Percentiles rank a stretch among this genome's conserved stretches.
phyloP scores from a whole-genome alignment of 306 rosid genomes.

The Arachis hypogaea region DNA sequence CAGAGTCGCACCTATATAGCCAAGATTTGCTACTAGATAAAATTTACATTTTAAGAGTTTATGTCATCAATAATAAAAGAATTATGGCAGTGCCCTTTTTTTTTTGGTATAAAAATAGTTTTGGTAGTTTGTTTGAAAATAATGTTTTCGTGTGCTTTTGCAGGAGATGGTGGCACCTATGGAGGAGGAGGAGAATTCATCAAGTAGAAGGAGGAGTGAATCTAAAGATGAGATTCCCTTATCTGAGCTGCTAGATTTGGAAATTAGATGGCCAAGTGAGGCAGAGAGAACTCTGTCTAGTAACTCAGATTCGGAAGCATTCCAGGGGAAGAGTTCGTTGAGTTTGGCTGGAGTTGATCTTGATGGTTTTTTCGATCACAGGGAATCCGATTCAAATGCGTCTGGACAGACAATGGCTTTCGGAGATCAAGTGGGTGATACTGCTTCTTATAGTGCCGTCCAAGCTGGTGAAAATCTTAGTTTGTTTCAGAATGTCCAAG shows the following conservation, averaged over 20 bases:
- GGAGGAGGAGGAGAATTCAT: conserved; percentile 48
- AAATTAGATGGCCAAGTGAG: conserved; percentile 75
- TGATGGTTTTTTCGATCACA: conserved; percentile 55
- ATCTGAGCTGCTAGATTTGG: conserved; percentile 71
- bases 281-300: conserved; percentile 48
- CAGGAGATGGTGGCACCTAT: conserved; percentile 70
- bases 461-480: conserved; percentile 52
- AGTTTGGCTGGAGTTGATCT: conserved; percentile 66
- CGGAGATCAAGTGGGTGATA: conserved; percentile 28
- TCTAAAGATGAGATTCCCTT: conserved; percentile 61
- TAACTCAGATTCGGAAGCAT: conserved; percentile 38
- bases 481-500: conserved; percentile 64
- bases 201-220: conserved; percentile 50
- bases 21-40: too few relatives aligned
- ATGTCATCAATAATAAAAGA: too few relatives aligned
- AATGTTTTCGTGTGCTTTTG: conserved; percentile 27
- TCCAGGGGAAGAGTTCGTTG: conserved; percentile 50
- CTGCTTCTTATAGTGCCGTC: conserved; percentile 37
- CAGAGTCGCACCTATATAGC: too few relatives aligned
- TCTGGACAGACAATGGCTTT: conserved; percentile 40
- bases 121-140: neutral
- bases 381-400: conserved; percentile 41
- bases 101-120: too few relatives aligned
- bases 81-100: too few relatives aligned
- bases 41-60: too few relatives aligned